phyloP scores from a whole-genome alignment of 2,329 filamentous ascomycete species.

The Trichocomaceae sp. region DNA sequence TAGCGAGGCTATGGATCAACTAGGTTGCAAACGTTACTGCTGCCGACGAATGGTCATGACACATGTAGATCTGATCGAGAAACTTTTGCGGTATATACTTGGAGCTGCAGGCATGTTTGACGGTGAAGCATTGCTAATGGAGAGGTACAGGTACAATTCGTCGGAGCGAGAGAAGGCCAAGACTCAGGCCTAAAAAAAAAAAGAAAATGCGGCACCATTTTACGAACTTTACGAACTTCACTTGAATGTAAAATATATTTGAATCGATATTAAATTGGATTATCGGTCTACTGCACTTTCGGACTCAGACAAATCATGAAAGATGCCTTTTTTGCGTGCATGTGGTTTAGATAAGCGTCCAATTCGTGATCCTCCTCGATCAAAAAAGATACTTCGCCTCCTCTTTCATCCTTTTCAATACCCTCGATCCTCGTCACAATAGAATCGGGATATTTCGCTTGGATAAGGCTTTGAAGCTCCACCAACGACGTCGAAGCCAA shows the following conservation, averaged over 20 bases:
- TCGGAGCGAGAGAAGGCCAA: slow-evolving; percentile 43
- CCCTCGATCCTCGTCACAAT: slow-evolving; percentile 59
- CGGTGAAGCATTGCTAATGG: background rate
- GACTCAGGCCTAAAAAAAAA: slow-evolving; percentile 18
- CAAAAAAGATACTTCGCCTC: slow-evolving; percentile 55
- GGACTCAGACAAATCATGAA: slow-evolving; percentile 43
- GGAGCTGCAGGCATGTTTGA: background rate
- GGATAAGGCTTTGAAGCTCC: slow-evolving; percentile 58
- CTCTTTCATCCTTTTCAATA: slow-evolving; percentile 54
- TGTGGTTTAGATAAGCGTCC: slow-evolving; percentile 62
- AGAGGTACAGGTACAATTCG: slow-evolving; percentile 40
- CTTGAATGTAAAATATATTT: background rate
- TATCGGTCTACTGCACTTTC: slow-evolving; percentile 5
- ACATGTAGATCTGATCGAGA: slow-evolving; percentile 97
- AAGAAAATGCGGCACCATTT: background rate
- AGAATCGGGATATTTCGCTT: slow-evolving; percentile 54
- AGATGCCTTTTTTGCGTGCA: slow-evolving; percentile 50
- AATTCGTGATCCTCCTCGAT: slow-evolving; percentile 68
- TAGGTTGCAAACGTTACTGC: slow-evolving; percentile 93
- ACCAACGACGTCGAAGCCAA: slow-evolving; percentile 52
- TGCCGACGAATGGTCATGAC: slow-evolving; percentile 99
- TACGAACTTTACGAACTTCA: slow-evolving; percentile 11
- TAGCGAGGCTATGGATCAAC: slow-evolving; percentile 92
- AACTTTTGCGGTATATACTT: slow-evolving; percentile 73
- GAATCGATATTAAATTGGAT: background rate